Conservation (phyloP, 345 rosid genomes). For the Draba incana region DNA sequence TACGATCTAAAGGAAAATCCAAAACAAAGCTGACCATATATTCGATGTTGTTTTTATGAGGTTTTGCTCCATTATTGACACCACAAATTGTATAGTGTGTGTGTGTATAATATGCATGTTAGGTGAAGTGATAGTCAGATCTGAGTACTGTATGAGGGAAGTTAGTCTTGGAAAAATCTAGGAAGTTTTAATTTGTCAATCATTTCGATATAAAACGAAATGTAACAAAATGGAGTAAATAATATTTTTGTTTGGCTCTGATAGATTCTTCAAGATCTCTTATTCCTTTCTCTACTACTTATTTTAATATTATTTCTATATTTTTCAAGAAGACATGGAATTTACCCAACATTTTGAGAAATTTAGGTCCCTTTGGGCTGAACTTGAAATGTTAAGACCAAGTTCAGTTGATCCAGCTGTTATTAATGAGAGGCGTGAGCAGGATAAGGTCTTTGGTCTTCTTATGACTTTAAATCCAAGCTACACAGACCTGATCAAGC, state of each 20-base stretch:
- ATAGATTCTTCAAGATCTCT: slow-evolving; percentile 49
- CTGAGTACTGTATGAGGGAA: slow-evolving; percentile 32
- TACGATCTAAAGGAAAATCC: slow-evolving; percentile 16
- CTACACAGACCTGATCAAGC: too few species aligned
- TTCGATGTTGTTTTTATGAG: slow-evolving; percentile 24
- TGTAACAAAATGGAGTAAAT: not conserved
- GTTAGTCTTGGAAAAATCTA: slow-evolving; percentile 37
- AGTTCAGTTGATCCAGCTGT: too few species aligned
- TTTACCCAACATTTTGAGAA: too few species aligned
- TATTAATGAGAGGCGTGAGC: too few species aligned
- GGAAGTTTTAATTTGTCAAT: slow-evolving; percentile 30
- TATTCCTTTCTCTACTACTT: slow-evolving; percentile 15
- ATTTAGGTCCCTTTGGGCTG: too few species aligned
- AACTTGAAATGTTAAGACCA: too few species aligned
- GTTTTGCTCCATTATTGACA: slow-evolving; percentile 30
- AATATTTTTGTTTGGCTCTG: slow-evolving; percentile 22
- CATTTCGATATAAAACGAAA: slow-evolving; percentile 16
- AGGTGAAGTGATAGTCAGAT: slow-evolving; percentile 37
- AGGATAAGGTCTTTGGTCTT: too few species aligned
- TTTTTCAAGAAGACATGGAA: slow-evolving; percentile 1
- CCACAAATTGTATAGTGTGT: slow-evolving; percentile 23
- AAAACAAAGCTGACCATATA: slow-evolving; percentile 37
- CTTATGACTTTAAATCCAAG: too few species aligned
- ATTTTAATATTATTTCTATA: slow-evolving; percentile 33
- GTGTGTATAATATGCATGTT: slow-evolving; percentile 6